A percentile compares a stretch with the other conserved stretches of the same genome.
Evolutionary conservation across 2,329 filamentous ascomycete genomes (phyloP).

Genomic region (Beauveria rudraprayagi): DNA sequence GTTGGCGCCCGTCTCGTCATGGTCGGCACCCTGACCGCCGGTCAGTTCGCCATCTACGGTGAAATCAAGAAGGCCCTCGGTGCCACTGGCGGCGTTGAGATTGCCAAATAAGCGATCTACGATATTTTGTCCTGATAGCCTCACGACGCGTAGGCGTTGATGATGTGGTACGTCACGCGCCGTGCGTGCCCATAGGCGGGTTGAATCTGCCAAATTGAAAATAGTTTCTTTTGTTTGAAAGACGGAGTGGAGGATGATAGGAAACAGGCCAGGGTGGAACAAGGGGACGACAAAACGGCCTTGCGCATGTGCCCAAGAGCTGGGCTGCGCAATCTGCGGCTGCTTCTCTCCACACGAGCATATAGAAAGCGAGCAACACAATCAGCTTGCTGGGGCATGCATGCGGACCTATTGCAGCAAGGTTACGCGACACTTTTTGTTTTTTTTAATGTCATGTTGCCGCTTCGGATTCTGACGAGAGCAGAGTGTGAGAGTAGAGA

Average conservation of each 20-base stretch:
- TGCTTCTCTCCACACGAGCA: conserved; percentile 2
- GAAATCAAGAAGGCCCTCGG: conserved; percentile 61
- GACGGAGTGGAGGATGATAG: not conserved
- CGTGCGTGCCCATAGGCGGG: not conserved
- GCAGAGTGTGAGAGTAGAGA: not conserved
- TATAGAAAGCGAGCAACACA: not conserved
- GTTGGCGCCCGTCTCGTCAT: conserved; percentile 62
- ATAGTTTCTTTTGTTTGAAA: conserved; percentile 12
- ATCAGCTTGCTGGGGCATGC: conserved; percentile 1
- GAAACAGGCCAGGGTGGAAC: conserved; percentile 8
- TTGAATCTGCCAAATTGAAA: conserved; percentile 4
- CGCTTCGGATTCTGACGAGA: not conserved
- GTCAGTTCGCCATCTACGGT: conserved; percentile 87
- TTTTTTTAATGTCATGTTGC: conserved; percentile 4
- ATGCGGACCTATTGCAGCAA: not conserved
- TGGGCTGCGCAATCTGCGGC: not conserved
- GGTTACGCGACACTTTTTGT: not conserved
- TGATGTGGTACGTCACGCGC: not conserved
- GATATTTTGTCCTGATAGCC: not conserved
- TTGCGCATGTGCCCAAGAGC: conserved; percentile 7
- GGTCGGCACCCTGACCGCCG: conserved; percentile 65
- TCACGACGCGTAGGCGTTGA: not conserved
- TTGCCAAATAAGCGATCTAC: conserved; percentile 36
- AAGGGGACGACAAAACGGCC: not conserved
- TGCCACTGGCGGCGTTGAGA: conserved; percentile 70